phyloP scores from a whole-genome alignment of 257 asterid genomes.

The Striga asiatica region DNA sequence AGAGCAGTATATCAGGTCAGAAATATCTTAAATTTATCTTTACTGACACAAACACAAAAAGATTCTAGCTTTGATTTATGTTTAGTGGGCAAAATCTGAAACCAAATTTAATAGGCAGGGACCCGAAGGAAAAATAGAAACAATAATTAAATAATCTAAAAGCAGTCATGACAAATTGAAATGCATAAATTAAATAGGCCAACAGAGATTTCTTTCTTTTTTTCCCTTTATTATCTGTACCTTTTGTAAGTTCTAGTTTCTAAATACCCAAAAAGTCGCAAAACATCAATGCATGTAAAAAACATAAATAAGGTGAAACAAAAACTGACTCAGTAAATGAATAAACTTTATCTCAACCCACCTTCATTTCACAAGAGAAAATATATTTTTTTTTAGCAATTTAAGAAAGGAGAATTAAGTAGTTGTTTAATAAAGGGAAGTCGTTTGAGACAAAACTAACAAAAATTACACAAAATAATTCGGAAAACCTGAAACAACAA shows the following conservation, averaged over 20 bases:
- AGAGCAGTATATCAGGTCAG: no score
- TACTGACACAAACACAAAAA: no score
- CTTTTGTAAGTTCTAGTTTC: no score
- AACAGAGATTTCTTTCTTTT: not conserved
- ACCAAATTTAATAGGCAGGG: no score
- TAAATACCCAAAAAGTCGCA: not conserved
- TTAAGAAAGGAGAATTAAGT: not conserved
- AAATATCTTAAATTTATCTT: no score
- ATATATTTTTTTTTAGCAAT: not conserved
- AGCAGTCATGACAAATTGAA: not conserved
- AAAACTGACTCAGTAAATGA: not conserved
- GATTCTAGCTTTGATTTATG: no score
- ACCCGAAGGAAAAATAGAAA: not conserved
- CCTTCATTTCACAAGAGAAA: not conserved
- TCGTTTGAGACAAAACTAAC: not conserved
- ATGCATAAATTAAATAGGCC: not conserved
- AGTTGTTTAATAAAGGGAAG: not conserved
- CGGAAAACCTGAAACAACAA: not conserved
- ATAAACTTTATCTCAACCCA: not conserved
- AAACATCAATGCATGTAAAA: conserved; percentile 13
- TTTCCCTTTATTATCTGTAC: no score
- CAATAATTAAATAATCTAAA: no score
- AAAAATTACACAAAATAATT: not conserved
- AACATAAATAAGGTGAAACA: not conserved
- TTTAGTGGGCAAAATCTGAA: no score